A percentile compares a stretch with the other conserved stretches of the same genome.
Evolutionary conservation across 495 filamentous ascomycete genomes (phyloP).

Genomic region (Xylaria intraflava): DNA sequence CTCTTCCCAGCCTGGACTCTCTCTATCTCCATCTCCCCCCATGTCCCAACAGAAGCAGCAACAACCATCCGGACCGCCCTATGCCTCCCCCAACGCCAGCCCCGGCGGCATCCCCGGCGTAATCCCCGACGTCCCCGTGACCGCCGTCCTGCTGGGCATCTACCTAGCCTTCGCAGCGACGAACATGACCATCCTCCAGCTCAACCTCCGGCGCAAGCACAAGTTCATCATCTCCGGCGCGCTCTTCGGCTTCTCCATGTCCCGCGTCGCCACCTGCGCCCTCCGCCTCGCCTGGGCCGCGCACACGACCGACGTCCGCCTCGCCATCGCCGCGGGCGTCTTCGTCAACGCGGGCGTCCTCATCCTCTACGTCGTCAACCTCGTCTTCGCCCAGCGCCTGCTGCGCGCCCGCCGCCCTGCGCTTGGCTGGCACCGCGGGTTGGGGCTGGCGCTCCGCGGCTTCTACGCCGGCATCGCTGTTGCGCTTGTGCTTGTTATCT

Average conservation of each 20-base stretch:
- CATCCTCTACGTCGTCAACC: conserved; percentile 70
- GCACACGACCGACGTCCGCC: conserved; percentile 40
- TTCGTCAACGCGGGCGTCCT: conserved; percentile 74
- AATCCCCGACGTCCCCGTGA: conserved; percentile 58
- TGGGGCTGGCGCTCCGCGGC: conserved; percentile 44
- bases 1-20: not conserved
- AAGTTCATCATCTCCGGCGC: conserved; percentile 65
- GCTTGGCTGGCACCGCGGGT: conserved; percentile 55
- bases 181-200: conserved; percentile 62
- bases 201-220: conserved; percentile 52
- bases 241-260: conserved; percentile 77
- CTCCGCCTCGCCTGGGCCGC: conserved; percentile 60
- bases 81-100: conserved; percentile 37
- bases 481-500: conserved; percentile 66
- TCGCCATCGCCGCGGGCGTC: conserved; percentile 68
- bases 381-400: conserved; percentile 75
- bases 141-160: conserved; percentile 57
- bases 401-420: conserved; percentile 64
- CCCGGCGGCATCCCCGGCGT: conserved; percentile 54
- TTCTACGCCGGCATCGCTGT: conserved; percentile 55
- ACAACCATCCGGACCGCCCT: conserved; percentile 22
- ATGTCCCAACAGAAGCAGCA: conserved; percentile 2
- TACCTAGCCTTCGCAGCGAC: conserved; percentile 51
- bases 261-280: conserved; percentile 56
- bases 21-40: not conserved